Base-by-base conservation (phyloP, 2,329 filamentous ascomycete species). In the Hypoxylon sp. region DNA sequence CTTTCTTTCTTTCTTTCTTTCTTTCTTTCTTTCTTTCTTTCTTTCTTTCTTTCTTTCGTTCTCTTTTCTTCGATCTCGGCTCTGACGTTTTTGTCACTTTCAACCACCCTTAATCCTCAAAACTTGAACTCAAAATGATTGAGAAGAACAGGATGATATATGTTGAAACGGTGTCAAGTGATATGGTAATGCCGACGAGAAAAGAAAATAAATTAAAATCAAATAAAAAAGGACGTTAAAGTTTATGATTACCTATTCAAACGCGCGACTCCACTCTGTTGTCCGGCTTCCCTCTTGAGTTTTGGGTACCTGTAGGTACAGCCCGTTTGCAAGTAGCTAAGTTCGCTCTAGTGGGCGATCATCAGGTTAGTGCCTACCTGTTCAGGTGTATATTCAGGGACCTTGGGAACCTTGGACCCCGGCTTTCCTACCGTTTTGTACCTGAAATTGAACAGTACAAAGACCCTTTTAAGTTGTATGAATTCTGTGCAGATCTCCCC, bases 401-500 rank as follows among this genome's bases (percentile, higher is more conserved):
- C 21, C 9, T 6, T 9, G 6, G 5, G 21, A 25, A 25, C 21
- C 9, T 6, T 36, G 19, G 13, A 7, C n/a, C n/a, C n/a, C n/a
- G n/a, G n/a, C n/a, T n/a, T n/a, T 6, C 12, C 17, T 46, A 37
- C 17, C 19, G 27, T 32, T 16, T 27, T 31, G 51, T 55, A 43
- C 42, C 51, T 51, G 27, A 37, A 42, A 45, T 37, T 27, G 20
- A 7, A 46, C 46, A 25, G 31, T 55, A 42, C 27, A 51, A 53
- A 44, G 40, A 36, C 31, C 45, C 38, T 36, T 55, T 44, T 21
- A 20, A 35, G 21, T 57, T 49, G 31, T 30, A 49, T 47, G 36
- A 51, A 38, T 51, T 50, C 46, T 34, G 43, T 51, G 55, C 43
- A 55, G 55, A 58, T 58, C 55, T 26, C 47, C 47, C 55, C 42